Conservation (phyloP, 108 stramenopile genomes). For the Nannochloropsis salina region DNA sequence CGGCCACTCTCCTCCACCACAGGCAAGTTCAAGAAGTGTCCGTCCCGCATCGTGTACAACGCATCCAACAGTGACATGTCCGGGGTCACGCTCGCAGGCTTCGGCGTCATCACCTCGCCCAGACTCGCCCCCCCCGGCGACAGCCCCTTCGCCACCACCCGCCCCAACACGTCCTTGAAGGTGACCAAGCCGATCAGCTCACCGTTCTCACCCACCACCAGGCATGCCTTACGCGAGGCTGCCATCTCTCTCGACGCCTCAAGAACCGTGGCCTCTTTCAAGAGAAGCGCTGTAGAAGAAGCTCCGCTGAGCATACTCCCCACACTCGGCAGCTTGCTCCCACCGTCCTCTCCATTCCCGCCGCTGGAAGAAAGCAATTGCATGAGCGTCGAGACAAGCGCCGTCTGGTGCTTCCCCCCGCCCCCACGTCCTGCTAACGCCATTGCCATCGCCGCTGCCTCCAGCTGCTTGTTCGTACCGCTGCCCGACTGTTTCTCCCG, state of each 20-base stretch:
- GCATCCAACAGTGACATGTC: slow-evolving; percentile 61
- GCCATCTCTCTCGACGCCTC: not conserved
- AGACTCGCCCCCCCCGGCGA: slow-evolving; percentile 64
- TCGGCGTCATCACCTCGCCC: slow-evolving; percentile 75
- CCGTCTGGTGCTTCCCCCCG: slow-evolving; percentile 30
- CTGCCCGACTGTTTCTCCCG: not conserved
- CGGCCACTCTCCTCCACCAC: slow-evolving; percentile 58
- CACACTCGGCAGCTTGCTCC: slow-evolving; percentile 1
- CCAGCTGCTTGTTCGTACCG: not conserved
- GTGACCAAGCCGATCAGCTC: slow-evolving; percentile 32
- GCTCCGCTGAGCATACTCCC: not conserved
- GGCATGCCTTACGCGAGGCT: slow-evolving; percentile 41
- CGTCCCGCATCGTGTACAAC: slow-evolving; percentile 75
- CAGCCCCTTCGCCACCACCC: slow-evolving; percentile 74
- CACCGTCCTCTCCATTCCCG: not conserved
- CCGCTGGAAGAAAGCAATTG: slow-evolving; percentile 23
- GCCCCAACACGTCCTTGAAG: slow-evolving; percentile 84
- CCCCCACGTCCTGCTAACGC: slow-evolving; percentile 24
- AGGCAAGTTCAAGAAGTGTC: slow-evolving; percentile 76
- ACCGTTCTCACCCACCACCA: slow-evolving; percentile 56
- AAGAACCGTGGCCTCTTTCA: not conserved
- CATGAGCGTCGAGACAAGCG: slow-evolving; percentile 22
- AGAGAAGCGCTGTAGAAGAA: not conserved
- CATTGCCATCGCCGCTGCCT: slow-evolving; percentile 18
- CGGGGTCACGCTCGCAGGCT: slow-evolving; percentile 76